Evolutionary conservation across 106 monocot species (phyloP), one percentile per base, ranked within the genome.

Genomic region (Iris macrosiphon): DNA sequence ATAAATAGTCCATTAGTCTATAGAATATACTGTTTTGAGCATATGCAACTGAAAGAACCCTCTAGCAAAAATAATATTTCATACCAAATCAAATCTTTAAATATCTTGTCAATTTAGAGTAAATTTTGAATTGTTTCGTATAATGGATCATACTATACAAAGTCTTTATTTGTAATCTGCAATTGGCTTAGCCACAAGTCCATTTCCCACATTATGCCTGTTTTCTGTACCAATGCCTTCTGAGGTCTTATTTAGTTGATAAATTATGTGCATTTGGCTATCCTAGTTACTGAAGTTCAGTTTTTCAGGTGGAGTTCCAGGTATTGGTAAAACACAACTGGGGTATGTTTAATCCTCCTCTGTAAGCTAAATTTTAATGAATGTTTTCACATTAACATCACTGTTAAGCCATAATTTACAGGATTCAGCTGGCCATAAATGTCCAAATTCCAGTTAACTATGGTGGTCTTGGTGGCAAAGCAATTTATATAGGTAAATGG

Each of bases 291-390:
- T 75, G 29, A 68, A 32, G 14, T 63, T 44, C 41, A 38, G 8
- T 52, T 66, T 71, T 68, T 46, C 83, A 98, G 96, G 96, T 80
- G 96, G 96, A 69, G 90, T 87, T 60, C 96, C 96, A 22, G 96
- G 96, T 55, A 87, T 90, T 65, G 96, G 96, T 25, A 98, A 98
- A 70, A 98, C 96, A 53, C 96, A 98, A 54, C 49, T 98, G 47
- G 96, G 96, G 96, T 98, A 98, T 65, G 81, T 1, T 49, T 48
- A 25, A 33, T 62, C 39, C 41, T 41, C 39, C 3, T 39, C 23
- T 54, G n/a, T n/a, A 43, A 33, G 24, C 2, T 46, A 15, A 26
- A 33, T 35, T 15, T 58, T 62, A 43, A 16, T 32, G 30, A 31
- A 42, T 47, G 26, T 67, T 10, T 39, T 67, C 37, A 55, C 9